Base-by-base conservation (phyloP, 805 yeast genomes). In the Pichia nakasei region DNA sequence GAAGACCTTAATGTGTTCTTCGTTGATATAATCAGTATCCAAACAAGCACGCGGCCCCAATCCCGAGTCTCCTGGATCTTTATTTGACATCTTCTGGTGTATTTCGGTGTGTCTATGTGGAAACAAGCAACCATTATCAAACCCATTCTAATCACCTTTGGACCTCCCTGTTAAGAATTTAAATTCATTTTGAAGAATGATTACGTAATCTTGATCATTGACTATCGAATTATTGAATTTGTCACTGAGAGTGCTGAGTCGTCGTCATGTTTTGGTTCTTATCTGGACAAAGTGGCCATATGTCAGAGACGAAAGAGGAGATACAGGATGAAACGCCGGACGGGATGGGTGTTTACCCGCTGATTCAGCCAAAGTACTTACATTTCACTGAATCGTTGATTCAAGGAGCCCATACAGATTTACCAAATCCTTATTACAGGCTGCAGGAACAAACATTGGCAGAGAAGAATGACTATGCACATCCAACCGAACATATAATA, bases 1-100 rank as follows among this genome's bases (percentile, higher is more conserved):
- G 43, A 70, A 70, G 1, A 67, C 66, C 17, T 52, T 50, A 5
- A 70, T 55, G 39, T 68, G 56, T 6, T 50, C 49, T 22, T 55
- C 60, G 24, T 60, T 51, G 12, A 50, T 45, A 38, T 50, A 60
- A 19, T 54, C 48, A 5, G 57, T 53, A 18, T 53, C 55, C 12
- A 57, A 48, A 21, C 48, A 48, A n/a, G 53, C 55, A 2, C 57
- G 52, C 29, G 37, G 41, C 17, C 17, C 17, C 32, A 29, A 29
- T 8, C 17, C 7, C n/a, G 15, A 3, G 9, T 29, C 5, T 9
- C 17, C 13, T 13, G 32, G 17, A 29, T 29, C 32, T 13, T 12
- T 15, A 8, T 13, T 15, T 12, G 13, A 12, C 32, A 29, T 24
- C 19, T 12, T 17, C n/a, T n/a, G n/a, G n/a, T n/a, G n/a, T n/a